Conservation (phyloP, 2,329 filamentous ascomycete species). For the Arachnopeziza araneosa region DNA sequence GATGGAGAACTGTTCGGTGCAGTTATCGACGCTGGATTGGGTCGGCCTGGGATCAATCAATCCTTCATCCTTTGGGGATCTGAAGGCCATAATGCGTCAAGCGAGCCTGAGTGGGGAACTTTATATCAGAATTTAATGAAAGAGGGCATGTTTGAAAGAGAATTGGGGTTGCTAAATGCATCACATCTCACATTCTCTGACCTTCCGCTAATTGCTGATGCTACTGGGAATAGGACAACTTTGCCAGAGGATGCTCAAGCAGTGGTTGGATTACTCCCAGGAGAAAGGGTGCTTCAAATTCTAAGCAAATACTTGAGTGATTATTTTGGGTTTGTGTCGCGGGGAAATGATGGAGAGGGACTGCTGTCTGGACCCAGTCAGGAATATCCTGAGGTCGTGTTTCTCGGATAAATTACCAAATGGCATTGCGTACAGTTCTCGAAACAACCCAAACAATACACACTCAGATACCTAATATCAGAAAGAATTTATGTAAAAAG, state of each 20-base stretch:
- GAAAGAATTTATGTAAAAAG: no score
- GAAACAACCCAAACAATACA: no score
- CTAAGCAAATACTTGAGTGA: constrained; percentile 18
- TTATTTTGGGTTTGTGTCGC: constrained; percentile 17
- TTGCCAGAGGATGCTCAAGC: background rate
- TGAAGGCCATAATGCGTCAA: constrained; percentile 23
- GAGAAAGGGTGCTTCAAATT: constrained; percentile 19
- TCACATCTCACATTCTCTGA: constrained; percentile 22
- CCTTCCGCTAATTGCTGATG: constrained; percentile 11
- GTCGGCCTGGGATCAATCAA: constrained; percentile 9
- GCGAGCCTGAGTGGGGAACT: constrained; percentile 16
- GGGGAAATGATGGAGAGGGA: background rate
- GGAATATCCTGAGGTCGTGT: background rate
- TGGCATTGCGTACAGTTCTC: no score
- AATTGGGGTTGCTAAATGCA: constrained; percentile 12
- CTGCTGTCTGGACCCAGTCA: background rate
- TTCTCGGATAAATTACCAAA: background rate
- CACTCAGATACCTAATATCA: no score
- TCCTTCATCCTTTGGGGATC: constrained; percentile 29
- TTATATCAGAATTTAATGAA: constrained; percentile 13
- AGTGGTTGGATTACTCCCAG: constrained; percentile 17
- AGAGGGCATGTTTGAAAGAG: constrained; percentile 14
- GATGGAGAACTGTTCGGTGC: constrained; percentile 32
- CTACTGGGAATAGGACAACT: constrained; percentile 1
- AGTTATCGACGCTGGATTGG: constrained; percentile 21